phyloP scores from a whole-genome alignment of 495 filamentous ascomycete species.

The Trichoderma reesei region DNA sequence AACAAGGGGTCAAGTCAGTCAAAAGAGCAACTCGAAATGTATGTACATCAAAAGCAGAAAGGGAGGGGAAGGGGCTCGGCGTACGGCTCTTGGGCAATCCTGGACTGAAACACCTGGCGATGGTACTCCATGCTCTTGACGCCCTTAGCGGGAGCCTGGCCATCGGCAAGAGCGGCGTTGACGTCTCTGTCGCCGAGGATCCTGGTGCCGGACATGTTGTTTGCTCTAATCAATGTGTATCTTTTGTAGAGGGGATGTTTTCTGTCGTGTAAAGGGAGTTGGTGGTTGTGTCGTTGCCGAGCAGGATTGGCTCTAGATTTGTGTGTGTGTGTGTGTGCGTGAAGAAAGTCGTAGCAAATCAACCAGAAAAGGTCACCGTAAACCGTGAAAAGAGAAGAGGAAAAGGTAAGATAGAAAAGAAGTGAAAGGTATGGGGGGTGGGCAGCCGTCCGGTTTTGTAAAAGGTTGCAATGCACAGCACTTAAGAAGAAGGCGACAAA shows the following conservation, averaged over 20 bases:
- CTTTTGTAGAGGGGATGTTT: neutral
- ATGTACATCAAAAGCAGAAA: neutral
- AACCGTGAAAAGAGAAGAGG: neutral
- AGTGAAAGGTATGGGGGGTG: neutral
- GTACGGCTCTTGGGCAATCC: slow-evolving; percentile 61
- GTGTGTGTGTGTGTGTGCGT: neutral
- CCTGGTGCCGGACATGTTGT: slow-evolving; percentile 26
- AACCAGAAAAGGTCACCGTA: neutral
- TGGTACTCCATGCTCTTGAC: slow-evolving; percentile 69
- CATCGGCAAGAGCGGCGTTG: slow-evolving; percentile 35
- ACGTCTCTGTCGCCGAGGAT: slow-evolving; percentile 49
- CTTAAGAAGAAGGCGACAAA: neutral
- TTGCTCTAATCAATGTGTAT: neutral
- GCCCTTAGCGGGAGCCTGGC: slow-evolving; percentile 27
- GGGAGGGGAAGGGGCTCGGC: neutral
- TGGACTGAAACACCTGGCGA: slow-evolving; percentile 63
- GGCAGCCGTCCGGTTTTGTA: neutral
- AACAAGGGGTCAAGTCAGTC: neutral
- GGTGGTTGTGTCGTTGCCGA: too few species aligned
- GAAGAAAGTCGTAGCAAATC: neutral
- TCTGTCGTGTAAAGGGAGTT: too few species aligned
- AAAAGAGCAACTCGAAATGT: neutral
- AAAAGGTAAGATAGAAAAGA: neutral
- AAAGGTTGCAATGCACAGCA: neutral
- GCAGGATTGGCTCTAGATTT: too few species aligned